phyloP scores from a whole-genome alignment of 208 protist genomes.

The Vickermania spadyakhi region DNA sequence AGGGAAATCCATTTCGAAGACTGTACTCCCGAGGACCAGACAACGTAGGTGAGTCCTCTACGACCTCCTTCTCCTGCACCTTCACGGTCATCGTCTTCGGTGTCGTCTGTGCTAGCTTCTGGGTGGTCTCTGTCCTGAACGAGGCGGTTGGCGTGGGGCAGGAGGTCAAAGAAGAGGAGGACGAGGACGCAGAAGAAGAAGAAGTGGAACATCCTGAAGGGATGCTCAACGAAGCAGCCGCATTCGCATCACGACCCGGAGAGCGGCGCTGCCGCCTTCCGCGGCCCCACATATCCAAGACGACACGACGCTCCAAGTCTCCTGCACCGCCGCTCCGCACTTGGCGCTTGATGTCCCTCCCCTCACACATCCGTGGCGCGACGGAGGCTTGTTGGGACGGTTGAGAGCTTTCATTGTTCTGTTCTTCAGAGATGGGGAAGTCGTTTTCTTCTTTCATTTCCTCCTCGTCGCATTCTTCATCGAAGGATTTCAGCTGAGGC shows the following conservation, averaged over 20 bases:
- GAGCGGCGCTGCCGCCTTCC: no score
- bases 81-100: background rate
- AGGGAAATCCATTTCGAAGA: background rate
- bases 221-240: no score
- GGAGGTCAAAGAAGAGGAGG: background rate
- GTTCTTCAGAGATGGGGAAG: background rate
- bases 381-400: background rate
- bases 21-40: background rate
- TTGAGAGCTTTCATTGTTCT: no score
- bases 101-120: background rate
- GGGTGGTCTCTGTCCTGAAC: no score
- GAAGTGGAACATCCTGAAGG: no score
- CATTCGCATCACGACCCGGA: no score
- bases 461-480: background rate
- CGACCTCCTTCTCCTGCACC: background rate
- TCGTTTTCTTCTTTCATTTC: background rate
- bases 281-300: background rate
- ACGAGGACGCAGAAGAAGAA: no score
- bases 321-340: background rate
- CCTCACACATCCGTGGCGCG: background rate
- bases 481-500: background rate
- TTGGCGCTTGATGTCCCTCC: background rate
- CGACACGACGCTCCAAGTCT: background rate
- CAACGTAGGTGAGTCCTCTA: background rate
- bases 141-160: background rate